Evolutionary conservation across 805 yeast species (phyloP).

Genomic region (Torulaspora microellipsoides): DNA sequence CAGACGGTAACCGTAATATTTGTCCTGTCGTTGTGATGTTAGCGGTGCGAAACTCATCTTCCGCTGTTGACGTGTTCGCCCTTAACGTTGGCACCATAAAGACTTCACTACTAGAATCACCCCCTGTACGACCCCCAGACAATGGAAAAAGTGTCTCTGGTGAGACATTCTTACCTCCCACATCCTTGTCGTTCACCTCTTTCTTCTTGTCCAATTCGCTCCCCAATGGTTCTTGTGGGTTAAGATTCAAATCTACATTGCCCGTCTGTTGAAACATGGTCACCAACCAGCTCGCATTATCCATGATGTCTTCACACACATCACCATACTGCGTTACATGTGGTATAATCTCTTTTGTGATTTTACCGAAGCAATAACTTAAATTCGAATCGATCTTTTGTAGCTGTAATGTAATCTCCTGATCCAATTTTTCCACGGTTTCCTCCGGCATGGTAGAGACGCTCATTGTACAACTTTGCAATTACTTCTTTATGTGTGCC

Average conservation of each 20-base stretch:
- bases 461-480: too few species aligned
- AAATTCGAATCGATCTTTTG: slow-evolving; percentile 78
- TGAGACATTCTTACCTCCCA: not conserved
- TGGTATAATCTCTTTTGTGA: slow-evolving; percentile 67
- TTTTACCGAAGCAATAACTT: slow-evolving; percentile 59
- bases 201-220: slow-evolving; percentile 1
- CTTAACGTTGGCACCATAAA: not conserved
- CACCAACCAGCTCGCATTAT: slow-evolving; percentile 69
- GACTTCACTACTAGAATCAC: not conserved
- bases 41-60: slow-evolving; percentile 20
- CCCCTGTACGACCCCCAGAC: not conserved
- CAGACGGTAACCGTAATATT: slow-evolving; percentile 23
- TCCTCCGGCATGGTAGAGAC: slow-evolving; percentile 4
- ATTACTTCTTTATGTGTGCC: too few species aligned
- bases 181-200: slow-evolving; percentile 7
- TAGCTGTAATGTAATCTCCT: slow-evolving; percentile 67
- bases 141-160: slow-evolving; percentile 8
- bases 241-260: slow-evolving; percentile 46
- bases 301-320: slow-evolving; percentile 58
- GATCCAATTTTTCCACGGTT: slow-evolving; percentile 63
- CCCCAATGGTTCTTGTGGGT: not conserved
- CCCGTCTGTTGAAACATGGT: slow-evolving; percentile 73
- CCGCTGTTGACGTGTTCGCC: not conserved
- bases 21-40: slow-evolving; percentile 26
- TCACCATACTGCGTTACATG: slow-evolving; percentile 55